Evolutionary conservation across 2,329 filamentous ascomycete species (phyloP).

Genomic region (Mariannaea elegans): DNA sequence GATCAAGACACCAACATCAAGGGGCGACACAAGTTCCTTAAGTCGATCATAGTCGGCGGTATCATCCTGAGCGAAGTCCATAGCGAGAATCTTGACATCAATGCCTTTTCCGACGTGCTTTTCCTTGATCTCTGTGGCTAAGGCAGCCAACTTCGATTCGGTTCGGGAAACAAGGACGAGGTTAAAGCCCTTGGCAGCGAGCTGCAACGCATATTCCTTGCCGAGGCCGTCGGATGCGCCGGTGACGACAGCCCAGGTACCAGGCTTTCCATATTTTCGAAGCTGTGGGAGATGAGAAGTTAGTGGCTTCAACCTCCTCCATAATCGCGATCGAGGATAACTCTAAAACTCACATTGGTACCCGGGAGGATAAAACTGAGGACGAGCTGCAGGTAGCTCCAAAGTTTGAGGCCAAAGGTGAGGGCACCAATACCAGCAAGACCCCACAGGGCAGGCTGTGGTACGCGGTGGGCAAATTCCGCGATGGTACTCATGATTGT

Average conservation of each 20-base stretch:
- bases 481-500: constrained; percentile 41
- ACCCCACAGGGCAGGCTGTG: constrained; percentile 32
- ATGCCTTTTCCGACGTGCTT: constrained; percentile 70
- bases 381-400: constrained; percentile 69
- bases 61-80: constrained; percentile 88
- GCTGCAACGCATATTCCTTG: constrained; percentile 92
- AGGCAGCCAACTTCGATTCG: constrained; percentile 83
- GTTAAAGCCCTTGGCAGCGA: constrained; percentile 93
- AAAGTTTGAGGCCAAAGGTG: constrained; percentile 62
- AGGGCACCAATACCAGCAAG: constrained; percentile 67
- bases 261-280: constrained; percentile 87
- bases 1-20: constrained; percentile 87
- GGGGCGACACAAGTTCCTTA: constrained; percentile 70
- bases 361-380: constrained; percentile 75
- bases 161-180: constrained; percentile 94
- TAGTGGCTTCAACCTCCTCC: background rate
- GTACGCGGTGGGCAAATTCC: constrained; percentile 35
- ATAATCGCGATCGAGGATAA: background rate
- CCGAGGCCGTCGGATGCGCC: constrained; percentile 96
- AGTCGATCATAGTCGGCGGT: constrained; percentile 83
- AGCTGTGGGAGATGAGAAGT: constrained; percentile 63
- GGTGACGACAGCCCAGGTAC: constrained; percentile 93
- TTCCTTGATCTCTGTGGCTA: constrained; percentile 78
- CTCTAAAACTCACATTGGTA: constrained; percentile 60
- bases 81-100: constrained; percentile 80